A percentile compares a stretch with the other conserved stretches of the same genome.
phyloP scores from a whole-genome alignment of 164 flowering plant genomes.

The Nelumbo lutea region DNA sequence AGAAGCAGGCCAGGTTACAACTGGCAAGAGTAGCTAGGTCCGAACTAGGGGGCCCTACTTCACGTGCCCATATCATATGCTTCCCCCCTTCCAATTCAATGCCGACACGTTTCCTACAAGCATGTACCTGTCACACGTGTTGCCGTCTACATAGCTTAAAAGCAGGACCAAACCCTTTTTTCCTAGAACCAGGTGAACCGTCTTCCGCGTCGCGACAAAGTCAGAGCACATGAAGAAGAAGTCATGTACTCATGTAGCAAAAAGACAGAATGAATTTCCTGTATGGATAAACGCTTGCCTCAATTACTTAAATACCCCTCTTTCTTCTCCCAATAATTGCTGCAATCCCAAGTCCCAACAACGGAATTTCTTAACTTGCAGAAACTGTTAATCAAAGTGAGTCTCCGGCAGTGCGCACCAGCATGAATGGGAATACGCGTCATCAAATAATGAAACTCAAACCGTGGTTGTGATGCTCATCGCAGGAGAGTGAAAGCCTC shows the following conservation, averaged over 20 bases:
- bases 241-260: too few species aligned
- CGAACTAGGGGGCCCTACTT: constrained; percentile 15
- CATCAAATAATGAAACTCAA: too few species aligned
- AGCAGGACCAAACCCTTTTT: constrained; percentile 13
- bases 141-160: background rate
- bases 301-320: background rate
- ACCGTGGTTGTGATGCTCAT: too few species aligned
- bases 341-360: too few species aligned
- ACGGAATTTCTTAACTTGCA: too few species aligned
- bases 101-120: background rate
- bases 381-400: too few species aligned
- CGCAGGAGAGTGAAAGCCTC: too few species aligned
- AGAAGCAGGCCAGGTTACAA: background rate
- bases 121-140: background rate
- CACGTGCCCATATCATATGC: constrained; percentile 16
- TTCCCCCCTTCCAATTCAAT: background rate
- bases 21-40: background rate
- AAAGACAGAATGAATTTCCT: background rate
- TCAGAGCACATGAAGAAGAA: background rate
- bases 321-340: background rate
- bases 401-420: too few species aligned
- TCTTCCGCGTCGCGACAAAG: constrained; percentile 4
- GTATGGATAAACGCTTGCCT: background rate
- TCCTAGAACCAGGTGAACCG: constrained; percentile 8
- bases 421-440: too few species aligned